Conservation (phyloP, 2,329 filamentous ascomycete genomes). For the Phaeosphaeria sp. region DNA sequence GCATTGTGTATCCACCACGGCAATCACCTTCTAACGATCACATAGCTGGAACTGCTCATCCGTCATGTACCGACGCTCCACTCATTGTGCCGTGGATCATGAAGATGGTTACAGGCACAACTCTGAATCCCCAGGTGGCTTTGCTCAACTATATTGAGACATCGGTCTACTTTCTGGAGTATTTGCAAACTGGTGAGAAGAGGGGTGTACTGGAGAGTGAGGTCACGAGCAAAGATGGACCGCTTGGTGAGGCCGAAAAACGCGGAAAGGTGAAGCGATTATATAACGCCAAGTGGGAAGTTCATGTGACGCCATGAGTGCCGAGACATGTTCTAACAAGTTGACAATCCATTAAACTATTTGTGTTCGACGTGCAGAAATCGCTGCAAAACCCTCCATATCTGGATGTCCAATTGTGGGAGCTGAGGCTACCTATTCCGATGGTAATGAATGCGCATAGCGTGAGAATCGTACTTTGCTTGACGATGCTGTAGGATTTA, state of each 20-base stretch:
- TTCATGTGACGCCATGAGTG: conserved; percentile 49
- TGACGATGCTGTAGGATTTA: no score
- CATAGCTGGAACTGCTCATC: conserved; percentile 58
- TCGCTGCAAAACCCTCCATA: background rate
- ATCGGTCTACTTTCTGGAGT: conserved; percentile 64
- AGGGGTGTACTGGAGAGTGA: conserved; percentile 59
- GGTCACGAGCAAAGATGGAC: conserved; percentile 51
- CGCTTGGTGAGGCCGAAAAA: conserved; percentile 35
- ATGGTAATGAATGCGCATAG: no score
- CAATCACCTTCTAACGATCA: conserved; percentile 2
- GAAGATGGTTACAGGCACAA: conserved; percentile 67
- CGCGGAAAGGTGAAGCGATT: conserved; percentile 32
- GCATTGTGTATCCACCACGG: background rate
- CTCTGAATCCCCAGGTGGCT: conserved; percentile 63
- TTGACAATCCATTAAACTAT: background rate
- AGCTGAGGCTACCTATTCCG: no score
- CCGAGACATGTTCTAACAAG: background rate
- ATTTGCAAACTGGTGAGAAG: conserved; percentile 49
- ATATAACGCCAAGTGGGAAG: conserved; percentile 50
- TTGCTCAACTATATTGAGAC: conserved; percentile 67
- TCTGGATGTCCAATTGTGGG: no score
- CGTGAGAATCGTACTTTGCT: no score
- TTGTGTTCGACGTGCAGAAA: background rate
- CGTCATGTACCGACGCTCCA: conserved; percentile 71
- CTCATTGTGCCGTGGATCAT: conserved; percentile 68